Percentiles rank a stretch among this genome's conserved stretches.
Conservation (phyloP, 176 grass and related monocot species). For the Aechmea fasciata region DNA sequence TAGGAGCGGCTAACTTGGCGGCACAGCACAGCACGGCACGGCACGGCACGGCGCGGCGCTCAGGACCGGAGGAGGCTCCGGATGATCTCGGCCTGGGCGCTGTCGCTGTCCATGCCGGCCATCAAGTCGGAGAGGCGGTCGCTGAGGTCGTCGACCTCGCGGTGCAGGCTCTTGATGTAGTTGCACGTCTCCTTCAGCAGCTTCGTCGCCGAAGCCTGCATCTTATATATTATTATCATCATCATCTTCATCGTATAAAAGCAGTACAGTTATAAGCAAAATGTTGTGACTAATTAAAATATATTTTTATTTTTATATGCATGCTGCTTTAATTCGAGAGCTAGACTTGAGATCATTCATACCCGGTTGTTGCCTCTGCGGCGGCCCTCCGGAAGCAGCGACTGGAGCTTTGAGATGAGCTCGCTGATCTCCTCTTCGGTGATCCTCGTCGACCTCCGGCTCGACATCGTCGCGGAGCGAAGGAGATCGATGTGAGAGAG, state of each 20-base stretch:
- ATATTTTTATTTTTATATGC: too few relatives aligned
- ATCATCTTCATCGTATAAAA: too few relatives aligned
- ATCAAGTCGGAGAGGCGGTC: conserved; percentile 75
- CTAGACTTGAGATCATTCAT: background rate
- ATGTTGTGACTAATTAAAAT: too few relatives aligned
- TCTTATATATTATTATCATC: too few relatives aligned
- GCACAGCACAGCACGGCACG: background rate
- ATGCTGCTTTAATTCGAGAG: background rate
- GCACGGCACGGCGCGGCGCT: background rate
- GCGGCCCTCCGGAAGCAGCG: conserved; percentile 59
- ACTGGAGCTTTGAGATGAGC: conserved; percentile 88
- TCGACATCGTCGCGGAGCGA: conserved; percentile 40
- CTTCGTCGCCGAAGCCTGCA: conserved; percentile 73
- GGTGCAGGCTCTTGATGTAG: conserved; percentile 96
- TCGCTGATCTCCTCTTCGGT: conserved; percentile 76
- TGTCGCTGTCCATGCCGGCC: conserved; percentile 73
- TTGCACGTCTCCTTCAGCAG: conserved; percentile 83
- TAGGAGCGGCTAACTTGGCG: background rate
- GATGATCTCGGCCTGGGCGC: conserved; percentile 73
- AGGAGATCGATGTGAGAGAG: conserved; percentile 26
- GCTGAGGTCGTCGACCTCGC: conserved; percentile 87
- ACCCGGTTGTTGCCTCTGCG: conserved; percentile 61
- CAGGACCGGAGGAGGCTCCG: conserved; percentile 79
- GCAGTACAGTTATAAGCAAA: too few relatives aligned
- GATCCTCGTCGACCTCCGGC: conserved; percentile 63